Conservation (phyloP, 306 rosid species). For the Neltuma alba region DNA sequence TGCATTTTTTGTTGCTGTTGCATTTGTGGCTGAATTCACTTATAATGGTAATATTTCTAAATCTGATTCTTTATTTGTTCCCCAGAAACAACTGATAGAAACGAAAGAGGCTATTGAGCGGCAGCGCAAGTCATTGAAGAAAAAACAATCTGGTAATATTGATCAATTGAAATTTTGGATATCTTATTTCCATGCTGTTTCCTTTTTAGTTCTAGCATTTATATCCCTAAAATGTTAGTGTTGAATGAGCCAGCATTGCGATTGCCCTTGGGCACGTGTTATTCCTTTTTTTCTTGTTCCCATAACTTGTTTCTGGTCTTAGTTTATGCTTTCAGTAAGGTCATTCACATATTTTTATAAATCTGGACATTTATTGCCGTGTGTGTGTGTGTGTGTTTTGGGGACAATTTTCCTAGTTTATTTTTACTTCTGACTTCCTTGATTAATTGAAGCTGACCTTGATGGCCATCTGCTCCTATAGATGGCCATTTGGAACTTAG, state of each 20-base stretch:
- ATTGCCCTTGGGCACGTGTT: not conserved
- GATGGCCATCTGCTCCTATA: not conserved
- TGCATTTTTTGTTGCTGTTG: slow-evolving; percentile 6
- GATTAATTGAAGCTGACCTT: slow-evolving; percentile 16
- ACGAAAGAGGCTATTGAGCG: slow-evolving; percentile 91
- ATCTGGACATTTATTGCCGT: not conserved
- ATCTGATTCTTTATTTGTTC: slow-evolving; percentile 17
- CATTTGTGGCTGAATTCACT: not conserved
- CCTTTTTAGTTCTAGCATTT: slow-evolving; percentile 29
- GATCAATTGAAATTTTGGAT: not conserved
- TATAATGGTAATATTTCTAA: not conserved
- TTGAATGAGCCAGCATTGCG: not conserved
- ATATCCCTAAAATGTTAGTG: slow-evolving; percentile 11
- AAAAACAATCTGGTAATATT: slow-evolving; percentile 75
- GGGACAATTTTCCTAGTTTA: not conserved
- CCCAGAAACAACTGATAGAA: slow-evolving; percentile 83
- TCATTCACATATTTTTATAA: not conserved
- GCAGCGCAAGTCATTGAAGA: slow-evolving; percentile 90
- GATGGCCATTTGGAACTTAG: slow-evolving; percentile 22
- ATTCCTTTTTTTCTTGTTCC: not conserved
- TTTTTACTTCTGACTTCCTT: slow-evolving; percentile 16
- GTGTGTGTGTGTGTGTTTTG: not conserved
- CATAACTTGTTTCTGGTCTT: not conserved
- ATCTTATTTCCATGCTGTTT: not conserved
- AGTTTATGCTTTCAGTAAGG: slow-evolving; percentile 27